These are phyloP conservation scores for Protomyces macrosporus DNA, from an alignment of 1,139 yeast genomes.

Conservation along the genomic window DNA sequence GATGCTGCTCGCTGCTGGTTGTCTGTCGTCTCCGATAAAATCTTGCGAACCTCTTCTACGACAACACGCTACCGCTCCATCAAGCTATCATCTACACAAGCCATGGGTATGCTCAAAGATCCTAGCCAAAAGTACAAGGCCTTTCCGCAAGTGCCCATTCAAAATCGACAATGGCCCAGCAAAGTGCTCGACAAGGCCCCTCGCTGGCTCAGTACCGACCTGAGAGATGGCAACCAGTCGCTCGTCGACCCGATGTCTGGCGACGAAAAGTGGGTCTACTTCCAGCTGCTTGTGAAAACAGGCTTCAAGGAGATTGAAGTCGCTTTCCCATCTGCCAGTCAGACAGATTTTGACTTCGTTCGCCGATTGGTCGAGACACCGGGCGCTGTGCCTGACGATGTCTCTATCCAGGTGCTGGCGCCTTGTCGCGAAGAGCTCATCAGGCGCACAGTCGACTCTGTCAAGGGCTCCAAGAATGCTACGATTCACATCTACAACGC, in stretches of 20 bases:
- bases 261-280: slow-evolving; percentile 81
- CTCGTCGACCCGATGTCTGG: slow-evolving; percentile 85
- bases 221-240: slow-evolving; percentile 95
- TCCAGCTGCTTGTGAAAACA: slow-evolving; percentile 74
- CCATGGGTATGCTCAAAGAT: slow-evolving; percentile 52
- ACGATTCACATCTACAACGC: slow-evolving; percentile 89
- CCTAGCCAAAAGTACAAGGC: slow-evolving; percentile 73
- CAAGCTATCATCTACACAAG: neutral
- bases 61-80: neutral
- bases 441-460: slow-evolving; percentile 79
- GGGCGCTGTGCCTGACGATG: slow-evolving; percentile 63
- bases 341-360: slow-evolving; percentile 92
- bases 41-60: neutral
- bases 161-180: slow-evolving; percentile 84
- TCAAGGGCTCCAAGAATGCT: slow-evolving; percentile 84
- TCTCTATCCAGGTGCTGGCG: slow-evolving; percentile 81
- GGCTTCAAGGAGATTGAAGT: slow-evolving; percentile 98
- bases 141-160: slow-evolving; percentile 61
- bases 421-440: slow-evolving; percentile 90
- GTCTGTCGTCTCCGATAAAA: neutral
- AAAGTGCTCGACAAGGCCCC: slow-evolving; percentile 73
- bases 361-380: slow-evolving; percentile 86
- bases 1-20: neutral
- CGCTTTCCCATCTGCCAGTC: slow-evolving; percentile 93
- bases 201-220: slow-evolving; percentile 92